A percentile compares a stretch with the other conserved stretches of the same genome.
phyloP scores from a whole-genome alignment of 768 basidiomycete species.

The Tulasnella sp. region DNA sequence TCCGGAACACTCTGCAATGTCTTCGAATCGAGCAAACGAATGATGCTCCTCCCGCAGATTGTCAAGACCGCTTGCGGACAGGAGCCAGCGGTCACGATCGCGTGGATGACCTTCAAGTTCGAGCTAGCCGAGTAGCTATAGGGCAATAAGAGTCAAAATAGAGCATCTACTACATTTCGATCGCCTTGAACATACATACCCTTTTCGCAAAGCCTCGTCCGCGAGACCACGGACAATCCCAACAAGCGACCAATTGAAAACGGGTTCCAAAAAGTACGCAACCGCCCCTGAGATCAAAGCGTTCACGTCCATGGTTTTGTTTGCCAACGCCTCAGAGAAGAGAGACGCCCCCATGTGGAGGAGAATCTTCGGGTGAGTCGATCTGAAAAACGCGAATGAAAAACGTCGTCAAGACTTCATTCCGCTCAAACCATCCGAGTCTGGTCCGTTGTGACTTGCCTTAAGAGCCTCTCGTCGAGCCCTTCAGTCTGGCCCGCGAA shows the following conservation, averaged over 20 bases:
- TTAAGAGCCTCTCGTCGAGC: conserved; percentile 9
- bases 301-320: not conserved
- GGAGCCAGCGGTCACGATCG: not conserved
- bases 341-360: conserved; percentile 9
- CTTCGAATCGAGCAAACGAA: not conserved
- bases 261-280: conserved; percentile 7
- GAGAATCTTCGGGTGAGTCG: conserved; percentile 9
- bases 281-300: conserved; percentile 6
- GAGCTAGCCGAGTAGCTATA: not conserved
- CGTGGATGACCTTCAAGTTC: conserved; percentile 7
- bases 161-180: not conserved
- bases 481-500: conserved; percentile 14
- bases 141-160: not conserved
- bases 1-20: not conserved
- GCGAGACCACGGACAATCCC: conserved; percentile 10
- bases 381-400: not conserved
- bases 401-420: not conserved
- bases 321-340: conserved; percentile 4
- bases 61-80: conserved; percentile 8
- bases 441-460: not conserved
- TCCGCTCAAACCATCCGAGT: not conserved
- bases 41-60: conserved; percentile 5
- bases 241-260: conserved; percentile 15
- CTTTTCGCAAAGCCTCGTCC: conserved; percentile 7
- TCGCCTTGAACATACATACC: conserved; percentile 5